phyloP scores from a whole-genome alignment of 768 basidiomycete species.

The Lactarius vividus region DNA sequence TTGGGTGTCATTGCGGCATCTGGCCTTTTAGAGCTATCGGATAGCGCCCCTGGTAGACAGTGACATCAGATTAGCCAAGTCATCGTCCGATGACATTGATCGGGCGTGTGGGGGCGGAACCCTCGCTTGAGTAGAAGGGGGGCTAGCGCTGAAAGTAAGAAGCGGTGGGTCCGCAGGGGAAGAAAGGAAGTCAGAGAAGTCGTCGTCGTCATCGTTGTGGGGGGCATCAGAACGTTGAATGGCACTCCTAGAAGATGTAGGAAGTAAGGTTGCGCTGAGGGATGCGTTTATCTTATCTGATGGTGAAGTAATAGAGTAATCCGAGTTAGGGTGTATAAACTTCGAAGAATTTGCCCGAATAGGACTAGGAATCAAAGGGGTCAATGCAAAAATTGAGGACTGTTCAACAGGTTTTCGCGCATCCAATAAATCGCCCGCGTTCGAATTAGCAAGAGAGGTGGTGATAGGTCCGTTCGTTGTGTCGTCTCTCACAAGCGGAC shows the following conservation, averaged over 20 bases:
- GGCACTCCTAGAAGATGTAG: slow-evolving; percentile 16
- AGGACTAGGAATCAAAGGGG: slow-evolving; percentile 4
- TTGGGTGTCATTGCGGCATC: not conserved
- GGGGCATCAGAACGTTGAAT: not conserved
- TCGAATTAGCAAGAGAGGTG: not conserved
- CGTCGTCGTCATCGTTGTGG: slow-evolving; percentile 35
- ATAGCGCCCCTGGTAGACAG: slow-evolving; percentile 29
- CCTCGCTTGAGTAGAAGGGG: not conserved
- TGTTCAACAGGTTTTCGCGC: not conserved
- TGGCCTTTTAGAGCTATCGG: not conserved
- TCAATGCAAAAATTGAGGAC: not conserved
- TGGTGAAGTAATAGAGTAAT: not conserved
- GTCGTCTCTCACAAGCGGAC: not conserved
- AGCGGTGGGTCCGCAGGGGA: slow-evolving; percentile 31
- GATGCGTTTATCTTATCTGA: slow-evolving; percentile 7
- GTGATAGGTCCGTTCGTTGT: not conserved
- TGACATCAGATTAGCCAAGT: slow-evolving; percentile 49
- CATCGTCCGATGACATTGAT: slow-evolving; percentile 38
- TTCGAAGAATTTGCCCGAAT: not conserved
- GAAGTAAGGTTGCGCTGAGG: slow-evolving; percentile 23
- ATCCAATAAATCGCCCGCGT: not conserved
- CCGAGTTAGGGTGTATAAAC: not conserved
- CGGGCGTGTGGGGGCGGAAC: slow-evolving; percentile 18
- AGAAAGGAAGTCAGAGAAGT: slow-evolving; percentile 52
- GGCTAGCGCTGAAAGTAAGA: slow-evolving; percentile 8